These are phyloP conservation scores for Flaveria sonorensis DNA, from an alignment of 129 eudicot genomes.

Conservation along the genomic window DNA sequence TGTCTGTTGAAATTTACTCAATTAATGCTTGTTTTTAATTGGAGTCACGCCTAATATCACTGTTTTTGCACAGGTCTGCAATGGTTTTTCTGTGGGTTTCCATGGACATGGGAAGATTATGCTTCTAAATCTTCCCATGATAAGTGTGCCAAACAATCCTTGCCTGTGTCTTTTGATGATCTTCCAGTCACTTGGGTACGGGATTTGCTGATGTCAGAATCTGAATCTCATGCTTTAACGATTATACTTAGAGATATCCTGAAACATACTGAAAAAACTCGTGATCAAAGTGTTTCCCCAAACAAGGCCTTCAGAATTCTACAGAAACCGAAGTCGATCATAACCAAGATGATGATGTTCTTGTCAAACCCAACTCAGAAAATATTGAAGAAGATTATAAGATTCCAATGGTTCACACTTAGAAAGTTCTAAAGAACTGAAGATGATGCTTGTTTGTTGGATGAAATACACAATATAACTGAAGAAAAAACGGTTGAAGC, in stretches of 20 bases:
- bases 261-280: conserved; percentile 14
- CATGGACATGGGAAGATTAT: conserved; percentile 60
- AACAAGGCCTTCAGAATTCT: not conserved
- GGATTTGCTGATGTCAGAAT: conserved; percentile 45
- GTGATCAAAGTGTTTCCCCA: conserved; percentile 16
- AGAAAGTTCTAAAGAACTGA: not conserved
- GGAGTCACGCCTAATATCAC: not conserved
- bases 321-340: conserved; percentile 6
- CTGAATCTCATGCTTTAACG: conserved; percentile 26
- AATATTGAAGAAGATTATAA: not conserved
- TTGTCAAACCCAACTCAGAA: conserved; percentile 21
- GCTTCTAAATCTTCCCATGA: conserved; percentile 31
- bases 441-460: not conserved
- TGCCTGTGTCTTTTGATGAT: conserved; percentile 34
- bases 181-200: conserved; percentile 42
- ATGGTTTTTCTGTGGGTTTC: conserved; percentile 60
- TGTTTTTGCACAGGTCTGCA: conserved; percentile 47
- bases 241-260: conserved; percentile 31
- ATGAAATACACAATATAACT: not conserved
- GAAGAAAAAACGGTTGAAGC: not conserved
- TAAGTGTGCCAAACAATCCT: conserved; percentile 15
- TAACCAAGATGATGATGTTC: conserved; percentile 2
- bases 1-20: not conserved
- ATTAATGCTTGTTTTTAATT: not conserved
- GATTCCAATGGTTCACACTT: conserved; percentile 12